These are phyloP conservation scores for Effrenium voratum DNA, from an alignment of 73 alveolate genomes.

Conservation along the genomic window DNA sequence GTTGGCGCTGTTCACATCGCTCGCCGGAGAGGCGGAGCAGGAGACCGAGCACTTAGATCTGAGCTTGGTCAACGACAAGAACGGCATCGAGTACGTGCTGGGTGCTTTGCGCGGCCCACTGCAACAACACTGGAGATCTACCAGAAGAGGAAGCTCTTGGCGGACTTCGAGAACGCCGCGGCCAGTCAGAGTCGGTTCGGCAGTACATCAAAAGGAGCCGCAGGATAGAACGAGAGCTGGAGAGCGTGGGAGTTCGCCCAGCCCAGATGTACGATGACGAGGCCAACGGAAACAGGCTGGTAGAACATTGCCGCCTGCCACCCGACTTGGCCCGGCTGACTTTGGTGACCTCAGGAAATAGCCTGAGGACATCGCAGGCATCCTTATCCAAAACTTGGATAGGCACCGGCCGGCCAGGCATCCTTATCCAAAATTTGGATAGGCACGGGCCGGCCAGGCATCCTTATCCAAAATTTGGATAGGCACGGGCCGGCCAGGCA, in stretches of 20 bases:
- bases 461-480: too few species aligned
- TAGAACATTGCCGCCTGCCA: background rate
- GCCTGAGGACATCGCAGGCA: too few species aligned
- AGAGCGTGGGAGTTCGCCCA: background rate
- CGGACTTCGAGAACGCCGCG: background rate
- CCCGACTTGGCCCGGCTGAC: background rate
- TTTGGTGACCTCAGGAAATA: background rate
- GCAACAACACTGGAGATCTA: background rate
- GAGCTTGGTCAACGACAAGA: background rate
- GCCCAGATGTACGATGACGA: constrained; percentile 14
- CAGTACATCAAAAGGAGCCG: background rate
- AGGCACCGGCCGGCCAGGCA: too few species aligned
- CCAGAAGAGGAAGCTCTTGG: background rate
- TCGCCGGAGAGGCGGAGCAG: background rate
- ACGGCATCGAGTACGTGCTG: background rate
- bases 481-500: too few species aligned
- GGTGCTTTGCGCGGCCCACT: background rate
- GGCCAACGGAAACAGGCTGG: background rate
- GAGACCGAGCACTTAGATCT: constrained; percentile 21
- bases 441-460: too few species aligned
- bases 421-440: too few species aligned
- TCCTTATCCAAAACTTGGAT: too few species aligned
- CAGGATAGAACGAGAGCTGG: background rate
- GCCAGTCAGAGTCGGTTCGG: background rate
- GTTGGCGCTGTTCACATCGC: background rate